Evolutionary conservation across 2,329 filamentous ascomycete genomes (phyloP).

Genomic region (Zelopaecilomyces penicillatus): DNA sequence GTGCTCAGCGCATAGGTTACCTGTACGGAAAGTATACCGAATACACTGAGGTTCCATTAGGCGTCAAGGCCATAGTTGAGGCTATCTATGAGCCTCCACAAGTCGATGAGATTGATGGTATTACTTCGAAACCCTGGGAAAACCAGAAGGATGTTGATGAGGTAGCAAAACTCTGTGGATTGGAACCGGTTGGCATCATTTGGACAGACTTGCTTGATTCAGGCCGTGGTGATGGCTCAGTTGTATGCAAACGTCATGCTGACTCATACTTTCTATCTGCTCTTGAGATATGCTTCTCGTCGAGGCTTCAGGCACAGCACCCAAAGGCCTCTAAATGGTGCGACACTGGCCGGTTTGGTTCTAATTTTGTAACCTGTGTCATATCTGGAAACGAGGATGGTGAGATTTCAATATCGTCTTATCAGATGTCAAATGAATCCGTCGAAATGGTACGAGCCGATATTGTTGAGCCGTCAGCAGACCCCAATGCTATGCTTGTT

Average conservation of each 20-base stretch:
- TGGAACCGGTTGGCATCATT: constrained; percentile 85
- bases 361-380: constrained; percentile 94
- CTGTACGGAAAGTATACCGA: constrained; percentile 86
- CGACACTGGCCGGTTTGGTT: constrained; percentile 86
- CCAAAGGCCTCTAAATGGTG: constrained; percentile 95
- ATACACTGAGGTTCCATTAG: constrained; percentile 86
- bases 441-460: constrained; percentile 96
- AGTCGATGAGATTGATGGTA: constrained; percentile 76
- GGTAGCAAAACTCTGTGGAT: constrained; percentile 71
- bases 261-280: constrained; percentile 94
- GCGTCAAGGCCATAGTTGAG: constrained; percentile 91
- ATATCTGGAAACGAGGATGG: constrained; percentile 87
- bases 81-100: constrained; percentile 96
- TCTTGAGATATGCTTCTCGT: constrained; percentile 81
- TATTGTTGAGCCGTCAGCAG: constrained; percentile 89
- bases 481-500: constrained; percentile 89
- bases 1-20: constrained; percentile 76
- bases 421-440: constrained; percentile 90
- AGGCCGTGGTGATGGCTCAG: constrained; percentile 71
- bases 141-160: constrained; percentile 76
- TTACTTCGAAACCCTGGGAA: constrained; percentile 77
- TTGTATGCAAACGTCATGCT: constrained; percentile 89
- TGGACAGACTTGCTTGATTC: constrained; percentile 88
- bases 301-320: constrained; percentile 77
- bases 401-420: constrained; percentile 80